Conservation (phyloP, 2,329 filamentous ascomycete species). For the Hymenoscyphus fructigenus region DNA sequence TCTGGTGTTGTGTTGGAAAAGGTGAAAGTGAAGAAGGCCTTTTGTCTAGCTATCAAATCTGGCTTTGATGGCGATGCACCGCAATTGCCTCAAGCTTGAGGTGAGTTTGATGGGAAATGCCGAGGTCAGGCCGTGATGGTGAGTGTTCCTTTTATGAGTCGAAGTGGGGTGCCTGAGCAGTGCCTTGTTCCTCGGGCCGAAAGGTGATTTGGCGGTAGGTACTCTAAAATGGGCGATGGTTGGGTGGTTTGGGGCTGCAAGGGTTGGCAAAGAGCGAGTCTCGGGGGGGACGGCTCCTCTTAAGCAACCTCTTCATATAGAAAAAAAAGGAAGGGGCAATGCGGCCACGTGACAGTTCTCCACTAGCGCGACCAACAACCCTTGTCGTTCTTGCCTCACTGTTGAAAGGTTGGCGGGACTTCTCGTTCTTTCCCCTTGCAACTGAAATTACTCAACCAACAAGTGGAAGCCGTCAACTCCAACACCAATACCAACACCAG, state of each 20-base stretch:
- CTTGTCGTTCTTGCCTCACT: background rate
- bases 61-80: background rate
- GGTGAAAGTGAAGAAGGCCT: background rate
- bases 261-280: background rate
- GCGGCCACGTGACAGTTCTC: background rate
- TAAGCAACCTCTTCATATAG: constrained; percentile 4
- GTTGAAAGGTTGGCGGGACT: too few species aligned
- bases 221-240: background rate
- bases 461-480: too few species aligned
- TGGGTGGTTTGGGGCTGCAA: background rate
- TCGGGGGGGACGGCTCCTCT: constrained; percentile 2
- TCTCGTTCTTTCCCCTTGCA: too few species aligned
- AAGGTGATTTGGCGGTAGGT: background rate
- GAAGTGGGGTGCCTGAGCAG: background rate
- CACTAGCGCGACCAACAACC: constrained; percentile 1
- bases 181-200: background rate
- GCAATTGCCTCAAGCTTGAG: background rate
- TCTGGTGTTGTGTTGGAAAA: background rate
- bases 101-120: background rate
- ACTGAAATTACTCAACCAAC: too few species aligned
- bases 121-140: background rate
- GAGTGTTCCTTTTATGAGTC: background rate
- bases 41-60: background rate
- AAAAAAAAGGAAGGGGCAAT: constrained; percentile 3
- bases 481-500: too few species aligned